These are phyloP conservation scores for Fusarium albosuccineum DNA, from an alignment of 2,329 filamentous ascomycete species.

Conservation along the genomic window DNA sequence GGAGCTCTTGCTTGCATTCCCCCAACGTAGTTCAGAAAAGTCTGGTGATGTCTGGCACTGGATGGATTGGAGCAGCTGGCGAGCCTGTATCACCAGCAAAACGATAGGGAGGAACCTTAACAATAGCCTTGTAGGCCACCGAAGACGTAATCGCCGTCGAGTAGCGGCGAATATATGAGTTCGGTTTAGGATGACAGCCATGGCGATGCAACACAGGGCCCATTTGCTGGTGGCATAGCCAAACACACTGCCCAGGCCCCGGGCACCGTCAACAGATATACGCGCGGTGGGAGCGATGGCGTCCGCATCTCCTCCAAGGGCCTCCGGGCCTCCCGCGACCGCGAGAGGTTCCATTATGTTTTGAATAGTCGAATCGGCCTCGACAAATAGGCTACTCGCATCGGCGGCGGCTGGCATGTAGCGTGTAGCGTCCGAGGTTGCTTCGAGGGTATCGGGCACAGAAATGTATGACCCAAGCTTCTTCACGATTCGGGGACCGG, in stretches of 20 bases:
- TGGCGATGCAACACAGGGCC: constrained; percentile 88
- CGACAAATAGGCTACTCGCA: constrained; percentile 38
- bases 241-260: constrained; percentile 87
- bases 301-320: constrained; percentile 25
- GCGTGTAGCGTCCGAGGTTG: constrained; percentile 56
- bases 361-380: constrained; percentile 42
- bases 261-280: constrained; percentile 69
- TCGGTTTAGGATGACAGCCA: constrained; percentile 89
- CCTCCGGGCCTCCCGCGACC: constrained; percentile 25
- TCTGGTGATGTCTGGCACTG: constrained; percentile 89
- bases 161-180: constrained; percentile 95
- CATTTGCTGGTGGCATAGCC: constrained; percentile 92
- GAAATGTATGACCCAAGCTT: constrained; percentile 75
- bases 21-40: constrained; percentile 78
- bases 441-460: constrained; percentile 70
- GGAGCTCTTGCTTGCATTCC: constrained; percentile 72
- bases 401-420: constrained; percentile 38
- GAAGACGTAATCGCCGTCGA: constrained; percentile 80
- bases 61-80: constrained; percentile 82
- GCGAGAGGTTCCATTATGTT: constrained; percentile 48
- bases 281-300: constrained; percentile 52
- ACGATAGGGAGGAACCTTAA: constrained; percentile 79
- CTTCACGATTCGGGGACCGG: constrained; percentile 77
- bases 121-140: constrained; percentile 77
- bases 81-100: constrained; percentile 76